Evolutionary conservation across 2,329 filamentous ascomycete species (phyloP).

Genomic region (Colletotrichum falcatum): DNA sequence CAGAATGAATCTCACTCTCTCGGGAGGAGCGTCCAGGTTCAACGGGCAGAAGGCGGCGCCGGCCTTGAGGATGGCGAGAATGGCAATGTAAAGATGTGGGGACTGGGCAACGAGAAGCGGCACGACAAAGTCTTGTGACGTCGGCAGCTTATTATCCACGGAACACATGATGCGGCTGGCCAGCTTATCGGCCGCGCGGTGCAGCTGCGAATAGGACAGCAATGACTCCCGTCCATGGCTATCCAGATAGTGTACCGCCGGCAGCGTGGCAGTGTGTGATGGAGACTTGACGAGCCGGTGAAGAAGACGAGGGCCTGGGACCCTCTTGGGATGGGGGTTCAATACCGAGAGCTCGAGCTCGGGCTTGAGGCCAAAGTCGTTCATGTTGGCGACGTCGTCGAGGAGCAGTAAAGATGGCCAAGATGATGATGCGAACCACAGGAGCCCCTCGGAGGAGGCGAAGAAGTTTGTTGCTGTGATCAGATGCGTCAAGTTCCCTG

Average conservation of each 20-base stretch:
- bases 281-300: slow-evolving; percentile 69
- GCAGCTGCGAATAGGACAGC: slow-evolving; percentile 73
- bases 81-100: slow-evolving; percentile 80
- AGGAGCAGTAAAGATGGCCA: not conserved
- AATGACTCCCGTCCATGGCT: slow-evolving; percentile 57
- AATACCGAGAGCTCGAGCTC: slow-evolving; percentile 55
- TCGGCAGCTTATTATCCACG: not conserved
- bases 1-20: slow-evolving; percentile 84
- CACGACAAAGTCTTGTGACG: slow-evolving; percentile 60
- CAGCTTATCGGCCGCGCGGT: slow-evolving; percentile 67
- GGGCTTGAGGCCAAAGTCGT: slow-evolving; percentile 4
- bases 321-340: slow-evolving; percentile 56
- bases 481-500: slow-evolving; percentile 13
- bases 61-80: slow-evolving; percentile 82
- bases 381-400: slow-evolving; percentile 26
- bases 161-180: slow-evolving; percentile 62
- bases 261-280: slow-evolving; percentile 47
- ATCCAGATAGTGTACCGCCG: slow-evolving; percentile 71
- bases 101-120: slow-evolving; percentile 84
- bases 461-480: slow-evolving; percentile 9
- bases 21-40: slow-evolving; percentile 79
- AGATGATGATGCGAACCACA: not conserved
- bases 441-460: too few relatives aligned
- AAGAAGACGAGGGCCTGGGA: slow-evolving; percentile 60
- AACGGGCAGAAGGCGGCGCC: slow-evolving; percentile 90